Conservation (phyloP, 192 early-diverging fungal genomes). For the Thoreauomyces humboldtii region DNA sequence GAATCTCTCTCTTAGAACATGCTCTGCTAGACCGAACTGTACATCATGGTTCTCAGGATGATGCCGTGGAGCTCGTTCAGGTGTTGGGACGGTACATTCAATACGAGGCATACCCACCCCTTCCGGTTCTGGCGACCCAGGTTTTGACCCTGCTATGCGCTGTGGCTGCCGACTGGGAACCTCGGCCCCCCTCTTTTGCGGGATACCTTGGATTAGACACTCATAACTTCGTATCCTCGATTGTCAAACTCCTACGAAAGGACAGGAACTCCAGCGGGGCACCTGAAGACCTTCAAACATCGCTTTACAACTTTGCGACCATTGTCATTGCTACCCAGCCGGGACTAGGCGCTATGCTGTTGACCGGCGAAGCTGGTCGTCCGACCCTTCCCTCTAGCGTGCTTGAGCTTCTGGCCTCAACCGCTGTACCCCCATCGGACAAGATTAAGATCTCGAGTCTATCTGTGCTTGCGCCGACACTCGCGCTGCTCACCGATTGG, state of each 20-base stretch:
- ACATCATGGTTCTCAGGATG: conserved; percentile 4
- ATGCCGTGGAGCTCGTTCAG: conserved; percentile 41
- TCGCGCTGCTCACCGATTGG: conserved; percentile 16
- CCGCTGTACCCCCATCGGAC: background rate
- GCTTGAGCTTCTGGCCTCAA: background rate
- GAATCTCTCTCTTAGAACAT: conserved; percentile 40
- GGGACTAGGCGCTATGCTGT: conserved; percentile 43
- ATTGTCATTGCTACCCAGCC: conserved; percentile 44
- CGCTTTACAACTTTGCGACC: conserved; percentile 36
- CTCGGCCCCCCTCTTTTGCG: conserved; percentile 46
- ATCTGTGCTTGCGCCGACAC: conserved; percentile 17
- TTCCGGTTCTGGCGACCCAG: conserved; percentile 35
- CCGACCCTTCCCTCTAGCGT: background rate
- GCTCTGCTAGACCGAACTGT: conserved; percentile 43
- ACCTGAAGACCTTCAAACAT: conserved; percentile 35
- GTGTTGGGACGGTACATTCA: conserved; percentile 43
- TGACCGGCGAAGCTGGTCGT: conserved; percentile 24
- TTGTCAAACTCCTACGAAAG: conserved; percentile 27
- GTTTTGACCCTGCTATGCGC: conserved; percentile 45
- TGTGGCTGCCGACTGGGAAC: conserved; percentile 43
- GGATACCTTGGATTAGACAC: conserved; percentile 50
- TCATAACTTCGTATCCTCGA: conserved; percentile 23
- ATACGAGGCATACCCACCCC: conserved; percentile 37
- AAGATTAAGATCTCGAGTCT: background rate
- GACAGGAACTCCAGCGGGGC: conserved; percentile 3